Evolutionary conservation across 179 eudicot genomes (phyloP).

Genomic region (Gypsophila paniculata): DNA sequence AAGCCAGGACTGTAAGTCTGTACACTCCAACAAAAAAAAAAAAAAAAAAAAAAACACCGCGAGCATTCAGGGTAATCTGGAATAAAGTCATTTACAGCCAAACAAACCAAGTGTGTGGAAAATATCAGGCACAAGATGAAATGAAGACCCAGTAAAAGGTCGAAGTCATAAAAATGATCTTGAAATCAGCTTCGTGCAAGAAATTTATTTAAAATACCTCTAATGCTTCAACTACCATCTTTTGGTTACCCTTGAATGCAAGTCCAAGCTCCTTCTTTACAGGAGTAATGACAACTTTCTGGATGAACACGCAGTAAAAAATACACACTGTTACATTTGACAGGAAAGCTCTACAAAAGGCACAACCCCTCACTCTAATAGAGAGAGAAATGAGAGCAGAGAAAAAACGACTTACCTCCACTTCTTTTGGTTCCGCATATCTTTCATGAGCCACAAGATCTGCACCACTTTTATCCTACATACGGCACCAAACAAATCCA

Average conservation of each 20-base stretch:
- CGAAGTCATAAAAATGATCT: not conserved
- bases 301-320: conserved; percentile 20
- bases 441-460: conserved; percentile 84
- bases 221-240: conserved; percentile 81
- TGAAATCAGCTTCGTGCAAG: not conserved
- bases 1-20: conserved; percentile 1
- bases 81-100: not conserved
- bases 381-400: not conserved
- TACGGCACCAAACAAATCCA: not conserved
- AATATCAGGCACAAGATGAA: no score
- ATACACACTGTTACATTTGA: not conserved
- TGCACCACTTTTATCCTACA: conserved; percentile 77
- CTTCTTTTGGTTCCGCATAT: conserved; percentile 84
- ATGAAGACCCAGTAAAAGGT: not conserved
- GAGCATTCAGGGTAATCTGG: not conserved
- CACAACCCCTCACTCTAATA: not conserved
- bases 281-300: conserved; percentile 83
- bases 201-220: conserved; percentile 43
- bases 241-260: conserved; percentile 88
- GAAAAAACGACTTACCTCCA: conserved; percentile 51
- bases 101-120: not conserved
- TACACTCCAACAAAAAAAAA: no score
- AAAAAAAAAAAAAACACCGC: not conserved
- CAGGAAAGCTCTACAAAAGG: not conserved
- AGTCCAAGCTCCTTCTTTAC: conserved; percentile 88